These are phyloP conservation scores for Penicillium chermesinum DNA, from an alignment of 495 filamentous ascomycete species.

Conservation along the genomic window DNA sequence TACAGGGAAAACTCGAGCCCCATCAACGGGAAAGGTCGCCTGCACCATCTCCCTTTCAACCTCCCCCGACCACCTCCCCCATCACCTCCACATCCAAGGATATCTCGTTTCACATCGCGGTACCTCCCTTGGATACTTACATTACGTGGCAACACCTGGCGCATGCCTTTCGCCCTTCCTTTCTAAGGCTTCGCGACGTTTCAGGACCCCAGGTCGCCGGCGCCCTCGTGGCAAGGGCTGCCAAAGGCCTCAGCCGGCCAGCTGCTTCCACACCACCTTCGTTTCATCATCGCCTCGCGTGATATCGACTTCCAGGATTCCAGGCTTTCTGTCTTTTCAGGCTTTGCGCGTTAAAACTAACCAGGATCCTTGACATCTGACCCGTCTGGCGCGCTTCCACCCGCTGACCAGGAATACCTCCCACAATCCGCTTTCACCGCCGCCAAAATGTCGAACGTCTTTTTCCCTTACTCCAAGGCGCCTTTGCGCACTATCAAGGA, in stretches of 20 bases:
- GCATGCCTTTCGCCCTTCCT: slow-evolving; percentile 25
- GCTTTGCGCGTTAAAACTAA: slow-evolving; percentile 17
- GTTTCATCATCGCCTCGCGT: slow-evolving; percentile 32
- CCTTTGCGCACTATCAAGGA: slow-evolving; percentile 92
- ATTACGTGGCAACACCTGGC: slow-evolving; percentile 23
- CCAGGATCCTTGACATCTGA: slow-evolving; percentile 11
- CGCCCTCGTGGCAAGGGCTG: slow-evolving; percentile 53
- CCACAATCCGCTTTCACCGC: slow-evolving; percentile 18
- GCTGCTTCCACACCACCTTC: slow-evolving; percentile 35
- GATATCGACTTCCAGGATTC: slow-evolving; percentile 15
- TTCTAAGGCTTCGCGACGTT: slow-evolving; percentile 36
- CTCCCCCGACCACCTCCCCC: slow-evolving; percentile 29
- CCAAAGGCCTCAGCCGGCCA: slow-evolving; percentile 47
- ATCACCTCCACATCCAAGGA: slow-evolving; percentile 31
- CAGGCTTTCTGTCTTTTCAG: slow-evolving; percentile 15
- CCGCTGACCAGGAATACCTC: slow-evolving; percentile 8
- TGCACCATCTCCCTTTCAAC: slow-evolving; percentile 42
- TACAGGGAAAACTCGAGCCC: slow-evolving; percentile 44
- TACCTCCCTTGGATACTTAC: slow-evolving; percentile 25
- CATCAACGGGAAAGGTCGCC: slow-evolving; percentile 39
- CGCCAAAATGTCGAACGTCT: slow-evolving; percentile 84
- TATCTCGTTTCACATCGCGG: slow-evolving; percentile 45
- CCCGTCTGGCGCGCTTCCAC: slow-evolving; percentile 8
- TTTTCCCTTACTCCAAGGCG: slow-evolving; percentile 88
- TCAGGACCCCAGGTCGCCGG: slow-evolving; percentile 41